Conservation (phyloP, 2,329 filamentous ascomycete genomes). For the Hymenoscyphus fructigenus region DNA sequence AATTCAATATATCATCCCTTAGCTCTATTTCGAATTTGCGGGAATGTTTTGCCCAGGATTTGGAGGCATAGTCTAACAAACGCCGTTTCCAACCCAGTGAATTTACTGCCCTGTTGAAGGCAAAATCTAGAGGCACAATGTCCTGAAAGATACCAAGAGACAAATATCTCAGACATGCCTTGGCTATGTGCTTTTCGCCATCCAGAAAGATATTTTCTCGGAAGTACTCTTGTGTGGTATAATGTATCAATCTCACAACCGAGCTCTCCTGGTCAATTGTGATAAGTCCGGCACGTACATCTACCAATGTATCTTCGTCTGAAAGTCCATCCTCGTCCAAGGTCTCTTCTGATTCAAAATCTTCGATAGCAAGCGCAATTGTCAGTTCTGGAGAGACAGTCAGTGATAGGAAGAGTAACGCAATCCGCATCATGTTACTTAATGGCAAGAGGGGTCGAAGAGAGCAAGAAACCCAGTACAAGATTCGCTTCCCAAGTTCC, state of each 20-base stretch:
- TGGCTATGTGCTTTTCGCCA: neutral
- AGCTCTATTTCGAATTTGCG: neutral
- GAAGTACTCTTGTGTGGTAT: neutral
- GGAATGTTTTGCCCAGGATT: neutral
- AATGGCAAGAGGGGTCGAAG: neutral
- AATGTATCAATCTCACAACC: neutral
- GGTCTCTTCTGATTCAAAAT: neutral
- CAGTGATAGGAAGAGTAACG: neutral
- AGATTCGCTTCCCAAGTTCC: neutral
- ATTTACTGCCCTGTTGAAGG: neutral
- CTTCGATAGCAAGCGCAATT: neutral
- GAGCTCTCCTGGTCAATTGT: neutral
- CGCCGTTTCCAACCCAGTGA: neutral
- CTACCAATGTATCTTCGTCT: neutral
- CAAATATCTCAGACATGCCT: neutral
- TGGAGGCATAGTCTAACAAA: neutral
- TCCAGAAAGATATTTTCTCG: neutral
- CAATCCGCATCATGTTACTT: neutral
- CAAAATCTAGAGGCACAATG: neutral
- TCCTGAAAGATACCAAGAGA: neutral
- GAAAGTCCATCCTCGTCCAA: neutral
- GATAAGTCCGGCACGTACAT: neutral
- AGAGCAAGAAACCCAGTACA: neutral
- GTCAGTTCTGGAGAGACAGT: neutral
- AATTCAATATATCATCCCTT: neutral